Conservation (phyloP, 1,284 basidiomycete genomes). For the Ceratobasidium sp. region DNA sequence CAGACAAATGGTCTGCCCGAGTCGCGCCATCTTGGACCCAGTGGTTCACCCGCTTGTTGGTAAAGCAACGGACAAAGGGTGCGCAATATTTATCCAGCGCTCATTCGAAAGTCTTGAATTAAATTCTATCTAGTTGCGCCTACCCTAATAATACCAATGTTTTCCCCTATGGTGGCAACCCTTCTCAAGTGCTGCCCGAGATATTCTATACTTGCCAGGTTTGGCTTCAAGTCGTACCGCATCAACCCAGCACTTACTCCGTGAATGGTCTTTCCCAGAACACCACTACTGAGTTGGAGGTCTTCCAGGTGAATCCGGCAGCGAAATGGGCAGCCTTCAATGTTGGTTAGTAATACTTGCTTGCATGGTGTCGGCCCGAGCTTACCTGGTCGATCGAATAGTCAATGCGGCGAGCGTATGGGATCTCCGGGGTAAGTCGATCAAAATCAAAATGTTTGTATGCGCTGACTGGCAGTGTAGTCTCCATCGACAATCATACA, state of each 20-base stretch:
- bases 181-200: neutral
- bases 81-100: neutral
- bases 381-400: neutral
- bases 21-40: slow-evolving; percentile 18
- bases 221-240: neutral
- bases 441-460: neutral
- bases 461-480: neutral
- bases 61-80: slow-evolving; percentile 40
- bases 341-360: slow-evolving; percentile 7
- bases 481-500: slow-evolving; percentile 44
- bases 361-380: neutral
- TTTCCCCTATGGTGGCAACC: slow-evolving; percentile 20
- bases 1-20: slow-evolving; percentile 41
- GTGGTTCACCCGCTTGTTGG: slow-evolving; percentile 32
- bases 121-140: slow-evolving; percentile 9
- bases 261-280: neutral
- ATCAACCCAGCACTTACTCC: neutral
- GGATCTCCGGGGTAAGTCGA: slow-evolving; percentile 24
- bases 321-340: slow-evolving; percentile 38
- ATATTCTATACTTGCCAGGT: slow-evolving; percentile 35
- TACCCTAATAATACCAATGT: slow-evolving; percentile 38
- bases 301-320: slow-evolving; percentile 27
- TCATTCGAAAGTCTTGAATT: neutral
- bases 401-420: slow-evolving; percentile 36
- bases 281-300: slow-evolving; percentile 30